Evolutionary conservation across 1,284 basidiomycete genomes (phyloP), one percentile per base, ranked within the genome.

Genomic region (Marasmius tenuissimus): DNA sequence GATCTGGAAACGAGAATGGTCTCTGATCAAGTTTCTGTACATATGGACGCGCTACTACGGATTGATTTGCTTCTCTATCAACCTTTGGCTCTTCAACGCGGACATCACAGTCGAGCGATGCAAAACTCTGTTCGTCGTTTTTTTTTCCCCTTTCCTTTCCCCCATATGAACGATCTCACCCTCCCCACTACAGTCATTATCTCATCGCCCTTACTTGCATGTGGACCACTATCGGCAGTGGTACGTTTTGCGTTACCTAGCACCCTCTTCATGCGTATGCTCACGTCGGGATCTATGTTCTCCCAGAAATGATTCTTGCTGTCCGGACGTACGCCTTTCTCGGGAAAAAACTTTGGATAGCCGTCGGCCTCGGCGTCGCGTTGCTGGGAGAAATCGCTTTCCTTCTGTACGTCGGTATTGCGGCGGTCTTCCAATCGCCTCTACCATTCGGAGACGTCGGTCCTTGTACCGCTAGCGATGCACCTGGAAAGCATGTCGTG

Each of bases 41-140:
- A 34, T 64, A 12, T 64, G 62, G 62, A 64, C 60, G 27, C 54
- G 62, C 18, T 64, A 64, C 47, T 64, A 64, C 49, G 60, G 62
- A 8, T 47, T 64, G 12, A 12, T 64, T 10, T 57, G 39, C 16
- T 64, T 64, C 47, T 54, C 47, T 14, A 14, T 64, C 10, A 64
- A 64, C 34, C 50, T 64, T 8, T 64, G 62, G 62, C 58, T 64
- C 11, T 64, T 64, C 54, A 64, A 64, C 33, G 59, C 39, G 14
- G 38, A 61, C 4, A 54, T 64, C 59, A 58, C 62, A 10, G 38
- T 20, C 4, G 39, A 57, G 11, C 60, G 51, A 38, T 64, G 62
- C 42, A 61, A 61, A 55, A 42, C 55, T 34, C 38, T 64, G 62
- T 58, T 12, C 18, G 53, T 42, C 20, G 5, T 34, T n/a, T 57